Evolutionary conservation across 2,329 filamentous ascomycete species (phyloP), one percentile per base, ranked within the genome.

Genomic region (Immersiporthe knoxdaviesiana): DNA sequence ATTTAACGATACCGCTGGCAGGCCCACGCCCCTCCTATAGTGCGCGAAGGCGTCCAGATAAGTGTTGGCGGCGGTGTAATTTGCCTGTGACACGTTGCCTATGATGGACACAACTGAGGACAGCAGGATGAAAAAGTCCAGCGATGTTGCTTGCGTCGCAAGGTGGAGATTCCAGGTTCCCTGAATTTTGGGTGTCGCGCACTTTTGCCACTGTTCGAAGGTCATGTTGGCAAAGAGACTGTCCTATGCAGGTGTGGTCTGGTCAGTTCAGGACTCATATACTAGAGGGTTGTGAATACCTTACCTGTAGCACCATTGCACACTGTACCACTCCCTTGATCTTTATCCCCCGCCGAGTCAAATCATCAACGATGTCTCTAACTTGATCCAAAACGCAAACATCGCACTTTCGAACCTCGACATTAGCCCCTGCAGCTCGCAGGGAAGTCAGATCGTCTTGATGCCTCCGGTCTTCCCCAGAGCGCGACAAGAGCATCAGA

Each of bases 81-180:
- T 77, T 50, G 71, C 72, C 60, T 79, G 78, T 1, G 70, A 71
- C 2, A 71, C 59, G 18, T 70, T 70, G 0, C 75, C 77, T 2
- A 75, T 61, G 16, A 75, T 63, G 10, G 71, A 73, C 5, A 72
- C 71, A 21, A 74, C 60, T 6, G 74, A 76, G 2, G 74, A 74
- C 35, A 75, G 72, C 63, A 76, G 65, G 60, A 78, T 67, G 69
- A 79, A 79, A 71, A 79, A 76, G 67, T 79, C 77, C 10, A 78
- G 70, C 1, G 71, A 65, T 8, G 67, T 56, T 35, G 69, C 66
- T 2, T 52, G 3, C 21, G 3, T 27, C 2, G 72, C 66, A 3
- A 68, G 66, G 68, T 77, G 76, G 18, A 78, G 65, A 50, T 72
- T 68, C 67, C 64, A 70, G 3, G 70, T 66, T 12, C 65, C 70